Conservation (phyloP, 768 basidiomycete genomes). For the Boletus sensibilis region DNA sequence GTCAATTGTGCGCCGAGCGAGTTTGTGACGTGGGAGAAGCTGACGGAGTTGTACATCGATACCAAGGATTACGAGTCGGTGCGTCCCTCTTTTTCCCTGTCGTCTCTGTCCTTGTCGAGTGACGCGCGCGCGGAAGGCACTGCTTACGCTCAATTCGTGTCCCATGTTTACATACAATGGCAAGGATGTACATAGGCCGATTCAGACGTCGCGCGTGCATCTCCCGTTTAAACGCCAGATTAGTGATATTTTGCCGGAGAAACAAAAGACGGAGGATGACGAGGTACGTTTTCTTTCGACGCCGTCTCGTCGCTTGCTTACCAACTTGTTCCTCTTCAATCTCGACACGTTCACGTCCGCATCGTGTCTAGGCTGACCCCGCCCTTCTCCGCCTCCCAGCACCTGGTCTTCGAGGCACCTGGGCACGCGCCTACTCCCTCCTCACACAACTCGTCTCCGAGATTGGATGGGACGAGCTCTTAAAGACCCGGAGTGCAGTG, state of each 20-base stretch:
- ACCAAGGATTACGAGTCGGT: constrained; percentile 79
- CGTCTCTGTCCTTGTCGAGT: neutral
- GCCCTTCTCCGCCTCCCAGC: constrained; percentile 93
- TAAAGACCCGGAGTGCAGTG: constrained; percentile 90
- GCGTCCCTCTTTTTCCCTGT: neutral
- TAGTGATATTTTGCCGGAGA: constrained; percentile 86
- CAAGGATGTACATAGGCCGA: constrained; percentile 84
- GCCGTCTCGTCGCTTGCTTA: neutral
- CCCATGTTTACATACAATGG: constrained; percentile 99
- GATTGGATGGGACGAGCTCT: constrained; percentile 98
- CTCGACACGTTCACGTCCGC: neutral
- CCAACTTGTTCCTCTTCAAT: neutral
- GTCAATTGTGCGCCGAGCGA: constrained; percentile 99
- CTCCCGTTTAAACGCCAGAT: constrained; percentile 85
- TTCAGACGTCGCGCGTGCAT: constrained; percentile 77
- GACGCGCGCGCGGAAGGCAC: constrained; percentile 42
- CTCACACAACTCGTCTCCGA: constrained; percentile 88
- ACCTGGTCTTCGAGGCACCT: constrained; percentile 91
- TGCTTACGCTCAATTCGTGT: constrained; percentile 96
- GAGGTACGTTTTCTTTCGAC: constrained; percentile 51
- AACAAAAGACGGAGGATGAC: constrained; percentile 79
- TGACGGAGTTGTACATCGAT: constrained; percentile 94
- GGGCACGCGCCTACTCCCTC: constrained; percentile 90
- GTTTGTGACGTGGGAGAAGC: constrained; percentile 98
- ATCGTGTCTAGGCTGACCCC: constrained; percentile 70